phyloP scores from a whole-genome alignment of 2,329 filamentous ascomycete genomes.

The Fusarium sp. region DNA sequence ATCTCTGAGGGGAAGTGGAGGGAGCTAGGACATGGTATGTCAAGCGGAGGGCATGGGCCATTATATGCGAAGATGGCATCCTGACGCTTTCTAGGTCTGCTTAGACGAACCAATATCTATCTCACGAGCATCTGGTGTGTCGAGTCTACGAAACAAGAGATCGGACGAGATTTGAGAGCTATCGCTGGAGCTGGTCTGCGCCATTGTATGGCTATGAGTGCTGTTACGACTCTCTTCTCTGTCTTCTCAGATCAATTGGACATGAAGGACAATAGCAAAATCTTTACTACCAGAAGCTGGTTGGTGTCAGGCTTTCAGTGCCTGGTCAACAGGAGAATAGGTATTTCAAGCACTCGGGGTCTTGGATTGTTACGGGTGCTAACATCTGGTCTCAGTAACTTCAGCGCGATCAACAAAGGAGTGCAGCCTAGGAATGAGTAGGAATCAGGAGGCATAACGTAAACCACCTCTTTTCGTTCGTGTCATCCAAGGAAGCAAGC shows the following conservation, averaged over 20 bases:
- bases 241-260: background rate
- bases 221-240: background rate
- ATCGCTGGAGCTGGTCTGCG: background rate
- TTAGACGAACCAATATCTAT: background rate
- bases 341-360: background rate
- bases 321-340: background rate
- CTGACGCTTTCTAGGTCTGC: background rate
- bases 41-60: background rate
- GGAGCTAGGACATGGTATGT: background rate
- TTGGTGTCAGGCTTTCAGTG: background rate
- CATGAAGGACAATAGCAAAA: background rate
- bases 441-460: background rate
- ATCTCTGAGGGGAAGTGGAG: slow-evolving; percentile 68
- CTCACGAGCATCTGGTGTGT: background rate
- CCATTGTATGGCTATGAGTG: background rate
- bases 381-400: background rate
- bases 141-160: background rate
- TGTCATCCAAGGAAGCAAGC: background rate
- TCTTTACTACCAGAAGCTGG: background rate
- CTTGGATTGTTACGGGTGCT: background rate
- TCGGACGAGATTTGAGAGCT: background rate
- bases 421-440: background rate
- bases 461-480: background rate
- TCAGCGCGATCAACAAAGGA: too few relatives aligned
- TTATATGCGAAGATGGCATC: background rate